Evolutionary conservation across 2,329 filamentous ascomycete genomes (phyloP).

Genomic region (Penicillium decumbens): DNA sequence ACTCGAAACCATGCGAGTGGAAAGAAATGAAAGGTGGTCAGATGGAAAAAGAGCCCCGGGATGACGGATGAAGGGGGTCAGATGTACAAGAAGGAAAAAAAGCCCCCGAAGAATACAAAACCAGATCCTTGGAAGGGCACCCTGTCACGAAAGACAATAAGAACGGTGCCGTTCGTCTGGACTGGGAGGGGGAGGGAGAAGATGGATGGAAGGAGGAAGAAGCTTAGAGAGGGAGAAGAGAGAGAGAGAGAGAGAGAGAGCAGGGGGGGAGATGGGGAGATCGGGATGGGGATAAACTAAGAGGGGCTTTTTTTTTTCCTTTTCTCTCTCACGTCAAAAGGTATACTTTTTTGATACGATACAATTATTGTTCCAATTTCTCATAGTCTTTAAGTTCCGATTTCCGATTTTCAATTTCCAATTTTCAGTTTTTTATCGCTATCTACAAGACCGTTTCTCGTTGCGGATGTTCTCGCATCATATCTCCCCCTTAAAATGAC

Average conservation of each 20-base stretch:
- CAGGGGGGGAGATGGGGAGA: slow-evolving; percentile 24
- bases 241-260: slow-evolving; percentile 29
- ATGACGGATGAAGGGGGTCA: slow-evolving; percentile 26
- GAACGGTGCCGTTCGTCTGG: slow-evolving; percentile 26
- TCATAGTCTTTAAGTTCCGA: background rate
- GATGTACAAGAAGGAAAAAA: slow-evolving; percentile 31
- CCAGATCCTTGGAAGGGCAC: slow-evolving; percentile 30
- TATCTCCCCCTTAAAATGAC: background rate
- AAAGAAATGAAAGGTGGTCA: slow-evolving; percentile 26
- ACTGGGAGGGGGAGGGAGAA: slow-evolving; percentile 17
- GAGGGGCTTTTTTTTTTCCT: slow-evolving; percentile 17
- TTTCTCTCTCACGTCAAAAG: background rate
- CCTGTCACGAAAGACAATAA: slow-evolving; percentile 25
- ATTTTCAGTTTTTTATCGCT: slow-evolving; percentile 3
- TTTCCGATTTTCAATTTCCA: too few relatives aligned
- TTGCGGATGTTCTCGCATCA: slow-evolving; percentile 8
- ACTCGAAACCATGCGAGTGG: slow-evolving; percentile 24
- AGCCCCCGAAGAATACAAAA: slow-evolving; percentile 15
- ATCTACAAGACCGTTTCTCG: background rate
- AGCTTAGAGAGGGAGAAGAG: slow-evolving; percentile 24
- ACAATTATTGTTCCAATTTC: background rate
- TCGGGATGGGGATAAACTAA: slow-evolving; percentile 24
- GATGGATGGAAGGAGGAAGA: slow-evolving; percentile 12
- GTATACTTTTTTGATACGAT: background rate
- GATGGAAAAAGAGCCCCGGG: slow-evolving; percentile 16